Conservation (phyloP, 257 asterid species). For the Rehmannia glutinosa region DNA sequence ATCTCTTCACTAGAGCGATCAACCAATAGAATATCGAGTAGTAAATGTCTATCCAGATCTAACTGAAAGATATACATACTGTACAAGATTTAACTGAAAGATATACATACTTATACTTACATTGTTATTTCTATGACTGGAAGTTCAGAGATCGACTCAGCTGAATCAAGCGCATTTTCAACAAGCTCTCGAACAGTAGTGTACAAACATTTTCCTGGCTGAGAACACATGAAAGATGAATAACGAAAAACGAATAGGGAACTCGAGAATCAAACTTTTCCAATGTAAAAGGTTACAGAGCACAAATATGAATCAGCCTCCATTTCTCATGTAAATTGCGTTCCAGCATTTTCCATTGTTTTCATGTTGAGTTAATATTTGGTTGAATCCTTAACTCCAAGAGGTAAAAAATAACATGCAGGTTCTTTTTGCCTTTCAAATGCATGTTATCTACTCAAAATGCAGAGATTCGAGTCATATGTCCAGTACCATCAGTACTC, state of each 20-base stretch:
- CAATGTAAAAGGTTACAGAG: not conserved
- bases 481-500: not conserved
- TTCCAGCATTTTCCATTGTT: not conserved
- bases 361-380: not conserved
- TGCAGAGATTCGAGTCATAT: not conserved
- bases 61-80: not conserved
- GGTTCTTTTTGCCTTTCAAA: not conserved
- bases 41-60: not conserved
- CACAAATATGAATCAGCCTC: not conserved
- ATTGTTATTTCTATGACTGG: constrained; percentile 74
- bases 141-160: constrained; percentile 83
- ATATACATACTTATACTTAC: constrained; percentile 32
- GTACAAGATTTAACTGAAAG: not conserved
- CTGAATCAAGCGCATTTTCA: constrained; percentile 94
- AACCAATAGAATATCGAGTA: constrained; percentile 16
- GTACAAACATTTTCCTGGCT: constrained; percentile 89
- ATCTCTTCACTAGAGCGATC: constrained; percentile 65
- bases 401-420: not conserved
- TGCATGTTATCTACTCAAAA: not conserved
- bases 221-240: constrained; percentile 16
- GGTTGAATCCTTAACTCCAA: not conserved
- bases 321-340: not conserved
- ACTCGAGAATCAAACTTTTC: not conserved
- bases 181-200: constrained; percentile 94
- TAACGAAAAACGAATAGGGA: not conserved